phyloP scores from a whole-genome alignment of 768 basidiomycete genomes.

The Sarcodon sp. region DNA sequence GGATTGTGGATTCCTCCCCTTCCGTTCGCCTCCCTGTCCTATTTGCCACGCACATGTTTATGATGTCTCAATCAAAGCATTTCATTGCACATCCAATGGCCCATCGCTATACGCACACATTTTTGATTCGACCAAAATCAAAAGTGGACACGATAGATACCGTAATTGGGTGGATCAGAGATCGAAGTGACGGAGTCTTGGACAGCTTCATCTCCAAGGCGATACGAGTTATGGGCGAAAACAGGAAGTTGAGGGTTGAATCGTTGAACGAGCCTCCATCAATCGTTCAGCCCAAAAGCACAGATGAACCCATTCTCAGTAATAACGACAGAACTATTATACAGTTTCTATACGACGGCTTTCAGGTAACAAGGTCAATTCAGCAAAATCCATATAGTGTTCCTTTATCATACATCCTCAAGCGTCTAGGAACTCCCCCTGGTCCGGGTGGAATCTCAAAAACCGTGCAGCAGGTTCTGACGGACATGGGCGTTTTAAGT shows the following conservation, averaged over 20 bases:
- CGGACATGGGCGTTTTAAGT: slow-evolving; percentile 61
- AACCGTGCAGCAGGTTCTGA: slow-evolving; percentile 33
- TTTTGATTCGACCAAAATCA: slow-evolving; percentile 49
- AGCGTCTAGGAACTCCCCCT: slow-evolving; percentile 28
- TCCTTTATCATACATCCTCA: slow-evolving; percentile 42
- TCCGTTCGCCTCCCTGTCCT: slow-evolving; percentile 23
- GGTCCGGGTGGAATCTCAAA: slow-evolving; percentile 12
- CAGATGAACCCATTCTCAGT: slow-evolving; percentile 27
- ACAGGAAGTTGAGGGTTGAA: neutral
- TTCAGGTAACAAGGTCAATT: slow-evolving; percentile 30
- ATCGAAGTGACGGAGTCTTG: slow-evolving; percentile 25
- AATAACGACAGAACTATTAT: slow-evolving; percentile 43
- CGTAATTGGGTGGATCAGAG: slow-evolving; percentile 34
- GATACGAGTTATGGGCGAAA: slow-evolving; percentile 20
- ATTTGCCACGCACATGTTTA: slow-evolving; percentile 44
- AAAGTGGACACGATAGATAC: slow-evolving; percentile 38
- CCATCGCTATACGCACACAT: slow-evolving; percentile 36
- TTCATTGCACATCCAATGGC: slow-evolving; percentile 36
- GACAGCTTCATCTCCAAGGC: slow-evolving; percentile 40
- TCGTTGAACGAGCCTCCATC: slow-evolving; percentile 14
- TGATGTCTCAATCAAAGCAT: slow-evolving; percentile 39
- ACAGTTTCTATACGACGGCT: slow-evolving; percentile 40
- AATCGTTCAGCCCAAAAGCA: slow-evolving; percentile 10
- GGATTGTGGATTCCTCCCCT: slow-evolving; percentile 11
- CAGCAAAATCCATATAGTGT: slow-evolving; percentile 55